These are phyloP conservation scores for Filobasidium uniguttulatum DNA, from an alignment of 1,284 basidiomycete genomes.

Conservation along the genomic window DNA sequence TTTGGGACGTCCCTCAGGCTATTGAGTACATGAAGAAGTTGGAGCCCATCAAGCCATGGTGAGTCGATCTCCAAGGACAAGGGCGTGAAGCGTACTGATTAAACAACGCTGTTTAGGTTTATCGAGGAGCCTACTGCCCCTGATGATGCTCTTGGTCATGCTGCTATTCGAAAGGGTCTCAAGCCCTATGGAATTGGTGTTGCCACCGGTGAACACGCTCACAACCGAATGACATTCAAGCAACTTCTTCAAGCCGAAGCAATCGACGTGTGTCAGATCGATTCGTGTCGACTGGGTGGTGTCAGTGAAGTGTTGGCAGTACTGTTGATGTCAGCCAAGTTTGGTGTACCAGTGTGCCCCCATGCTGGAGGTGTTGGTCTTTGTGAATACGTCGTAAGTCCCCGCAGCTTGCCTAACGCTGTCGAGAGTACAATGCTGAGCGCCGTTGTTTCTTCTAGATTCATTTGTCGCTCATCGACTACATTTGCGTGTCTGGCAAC, in stretches of 20 bases:
- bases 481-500: slow-evolving; percentile 74
- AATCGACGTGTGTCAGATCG: slow-evolving; percentile 92
- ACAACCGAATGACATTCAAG: slow-evolving; percentile 95
- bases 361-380: slow-evolving; percentile 91
- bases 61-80: neutral
- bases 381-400: slow-evolving; percentile 81
- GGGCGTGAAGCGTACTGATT: neutral
- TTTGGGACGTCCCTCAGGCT: slow-evolving; percentile 88
- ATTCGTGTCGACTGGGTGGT: slow-evolving; percentile 81
- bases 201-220: slow-evolving; percentile 89
- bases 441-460: slow-evolving; percentile 13
- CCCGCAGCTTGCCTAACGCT: neutral
- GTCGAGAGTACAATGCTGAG: neutral
- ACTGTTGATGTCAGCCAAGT: slow-evolving; percentile 89
- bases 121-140: slow-evolving; percentile 92
- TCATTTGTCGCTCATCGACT: slow-evolving; percentile 59
- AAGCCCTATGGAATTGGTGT: slow-evolving; percentile 78
- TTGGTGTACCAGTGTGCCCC: slow-evolving; percentile 76
- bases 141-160: slow-evolving; percentile 56
- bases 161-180: slow-evolving; percentile 44
- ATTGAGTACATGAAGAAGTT: slow-evolving; percentile 79
- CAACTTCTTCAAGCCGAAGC: slow-evolving; percentile 84
- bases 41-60: slow-evolving; percentile 79
- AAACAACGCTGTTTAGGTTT: slow-evolving; percentile 46
- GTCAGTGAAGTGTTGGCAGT: slow-evolving; percentile 87